Percentiles rank a stretch among this genome's conserved stretches.
These are phyloP conservation scores for Pelargonium cotyledonis DNA, from an alignment of 441 rosid species.

Conservation along the genomic window DNA sequence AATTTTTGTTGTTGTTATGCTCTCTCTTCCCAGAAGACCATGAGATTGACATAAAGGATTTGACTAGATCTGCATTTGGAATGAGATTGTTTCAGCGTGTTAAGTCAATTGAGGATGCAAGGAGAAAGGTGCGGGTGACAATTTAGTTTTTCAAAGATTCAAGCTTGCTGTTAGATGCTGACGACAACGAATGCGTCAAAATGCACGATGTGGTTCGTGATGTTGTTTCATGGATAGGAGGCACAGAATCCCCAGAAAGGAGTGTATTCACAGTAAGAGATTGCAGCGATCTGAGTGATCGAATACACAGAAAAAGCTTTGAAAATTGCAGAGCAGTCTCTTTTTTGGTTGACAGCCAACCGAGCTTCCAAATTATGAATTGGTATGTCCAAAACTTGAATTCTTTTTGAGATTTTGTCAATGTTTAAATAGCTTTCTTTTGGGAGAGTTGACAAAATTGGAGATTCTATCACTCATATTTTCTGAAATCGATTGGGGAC, in stretches of 20 bases:
- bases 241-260: background rate
- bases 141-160: background rate
- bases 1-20: background rate
- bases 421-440: no score
- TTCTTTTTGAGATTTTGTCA: no score
- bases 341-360: background rate
- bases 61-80: background rate
- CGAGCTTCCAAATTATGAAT: no score
- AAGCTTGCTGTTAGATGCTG: background rate
- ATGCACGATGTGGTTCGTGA: background rate
- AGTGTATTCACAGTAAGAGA: background rate
- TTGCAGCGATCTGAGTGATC: background rate
- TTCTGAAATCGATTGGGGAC: no score
- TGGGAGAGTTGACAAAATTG: background rate
- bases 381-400: background rate
- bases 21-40: background rate
- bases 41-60: background rate
- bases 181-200: background rate
- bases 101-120: background rate
- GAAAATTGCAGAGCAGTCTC: background rate
- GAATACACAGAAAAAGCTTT: no score
- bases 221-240: background rate
- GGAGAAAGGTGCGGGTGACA: background rate
- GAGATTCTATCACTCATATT: no score
- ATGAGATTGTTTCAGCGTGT: background rate